phyloP scores from a whole-genome alignment of 2,329 filamentous ascomycete species.

The Cladosporium sp. region DNA sequence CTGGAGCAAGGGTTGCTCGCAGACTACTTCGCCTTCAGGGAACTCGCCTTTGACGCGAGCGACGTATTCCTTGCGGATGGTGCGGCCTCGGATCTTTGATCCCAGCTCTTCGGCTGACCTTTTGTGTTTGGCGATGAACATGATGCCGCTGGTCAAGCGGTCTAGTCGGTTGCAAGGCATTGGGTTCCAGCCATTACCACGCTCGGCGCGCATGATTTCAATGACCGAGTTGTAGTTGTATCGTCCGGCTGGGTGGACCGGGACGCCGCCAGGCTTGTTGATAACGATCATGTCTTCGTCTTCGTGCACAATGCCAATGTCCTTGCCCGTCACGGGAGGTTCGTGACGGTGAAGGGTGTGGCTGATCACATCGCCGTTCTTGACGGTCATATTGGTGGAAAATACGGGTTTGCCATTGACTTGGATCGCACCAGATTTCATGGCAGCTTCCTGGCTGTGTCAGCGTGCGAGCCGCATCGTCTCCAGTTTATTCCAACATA shows the following conservation, averaged over 20 bases:
- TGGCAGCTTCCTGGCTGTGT: slow-evolving; percentile 60
- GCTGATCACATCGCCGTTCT: slow-evolving; percentile 86
- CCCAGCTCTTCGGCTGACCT: slow-evolving; percentile 74
- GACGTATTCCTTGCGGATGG: slow-evolving; percentile 91
- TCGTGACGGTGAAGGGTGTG: slow-evolving; percentile 95
- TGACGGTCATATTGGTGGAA: slow-evolving; percentile 63
- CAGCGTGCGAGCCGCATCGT: slow-evolving; percentile 20
- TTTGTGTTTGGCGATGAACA: slow-evolving; percentile 91
- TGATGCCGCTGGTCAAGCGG: slow-evolving; percentile 88
- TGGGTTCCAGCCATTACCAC: slow-evolving; percentile 55
- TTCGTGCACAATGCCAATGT: slow-evolving; percentile 81
- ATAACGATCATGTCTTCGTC: slow-evolving; percentile 93
- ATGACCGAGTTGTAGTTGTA: slow-evolving; percentile 95
- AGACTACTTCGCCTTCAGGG: slow-evolving; percentile 84
- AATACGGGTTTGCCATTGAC: slow-evolving; percentile 72
- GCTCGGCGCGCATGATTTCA: slow-evolving; percentile 84
- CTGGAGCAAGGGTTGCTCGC: slow-evolving; percentile 87
- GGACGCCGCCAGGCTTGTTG: slow-evolving; percentile 91
- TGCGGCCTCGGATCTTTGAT: slow-evolving; percentile 70
- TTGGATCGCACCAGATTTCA: slow-evolving; percentile 71
- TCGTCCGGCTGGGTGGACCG: slow-evolving; percentile 89
- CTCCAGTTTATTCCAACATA: slow-evolving; percentile 34
- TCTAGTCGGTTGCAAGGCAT: slow-evolving; percentile 89
- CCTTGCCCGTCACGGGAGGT: slow-evolving; percentile 78
- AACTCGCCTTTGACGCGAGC: slow-evolving; percentile 88